Conservation (phyloP, 2,329 filamentous ascomycete genomes). For the Hypoxylon sp. region DNA sequence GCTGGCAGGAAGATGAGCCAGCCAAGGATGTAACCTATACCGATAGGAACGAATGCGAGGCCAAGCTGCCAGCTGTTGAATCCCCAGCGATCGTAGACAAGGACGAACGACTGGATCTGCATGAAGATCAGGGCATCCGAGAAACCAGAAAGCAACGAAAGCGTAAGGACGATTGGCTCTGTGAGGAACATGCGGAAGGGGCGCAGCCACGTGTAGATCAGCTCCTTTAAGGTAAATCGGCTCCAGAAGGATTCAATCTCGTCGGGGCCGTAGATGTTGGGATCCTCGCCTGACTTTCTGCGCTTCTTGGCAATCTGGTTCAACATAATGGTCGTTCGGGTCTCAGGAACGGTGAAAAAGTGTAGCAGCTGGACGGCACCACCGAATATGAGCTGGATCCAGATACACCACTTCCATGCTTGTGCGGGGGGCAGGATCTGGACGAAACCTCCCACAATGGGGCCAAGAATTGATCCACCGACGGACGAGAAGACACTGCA, state of each 20-base stretch:
- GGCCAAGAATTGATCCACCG: conserved; percentile 77
- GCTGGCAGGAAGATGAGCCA: conserved; percentile 66
- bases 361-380: conserved; percentile 73
- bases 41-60: conserved; percentile 56
- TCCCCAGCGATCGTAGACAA: conserved; percentile 68
- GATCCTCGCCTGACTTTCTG: conserved; percentile 66
- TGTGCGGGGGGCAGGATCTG: conserved; percentile 63
- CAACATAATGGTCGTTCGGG: conserved; percentile 78
- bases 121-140: conserved; percentile 73
- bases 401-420: conserved; percentile 74
- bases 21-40: conserved; percentile 65
- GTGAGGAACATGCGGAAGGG: conserved; percentile 71
- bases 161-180: conserved; percentile 69
- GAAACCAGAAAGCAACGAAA: conserved; percentile 70
- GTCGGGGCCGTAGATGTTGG: conserved; percentile 75
- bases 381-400: conserved; percentile 85
- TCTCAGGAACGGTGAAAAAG: conserved; percentile 77
- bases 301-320: conserved; percentile 80
- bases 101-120: conserved; percentile 68
- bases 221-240: conserved; percentile 51
- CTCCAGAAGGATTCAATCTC: conserved; percentile 64
- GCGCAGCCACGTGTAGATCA: conserved; percentile 62
- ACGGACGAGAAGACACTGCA: conserved; percentile 76
- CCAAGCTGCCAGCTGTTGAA: conserved; percentile 56
- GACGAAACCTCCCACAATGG: conserved; percentile 80